Base-by-base conservation (phyloP, 176 grass and related monocot species). In the Oryza meridionalis region DNA sequence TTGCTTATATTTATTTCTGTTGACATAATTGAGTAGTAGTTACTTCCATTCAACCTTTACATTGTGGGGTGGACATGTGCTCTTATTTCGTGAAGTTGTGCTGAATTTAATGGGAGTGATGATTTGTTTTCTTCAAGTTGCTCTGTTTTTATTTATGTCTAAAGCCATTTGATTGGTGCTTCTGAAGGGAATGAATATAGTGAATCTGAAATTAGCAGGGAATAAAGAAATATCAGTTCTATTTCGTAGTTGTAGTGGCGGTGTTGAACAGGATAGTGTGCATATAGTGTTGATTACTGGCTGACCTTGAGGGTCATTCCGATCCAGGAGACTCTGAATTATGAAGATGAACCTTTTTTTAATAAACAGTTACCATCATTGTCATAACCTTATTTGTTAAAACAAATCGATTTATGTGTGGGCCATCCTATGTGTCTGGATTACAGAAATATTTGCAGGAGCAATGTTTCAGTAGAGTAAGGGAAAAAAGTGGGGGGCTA, bases 1-100 rank as follows among this genome's bases (percentile, higher is more conserved):
- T 25, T 89, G 45, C 16, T 77, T 77, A 72, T 47, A 58, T 71
- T 51, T 76, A 35, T 59, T 61, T 86, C 62, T 2, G 45, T 77
- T 37, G 33, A 49, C 25, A 21, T 53, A 46, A 70, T 38, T 81
- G 13, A 76, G 76, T 11, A 64, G 31, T 76, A 17, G 29, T 53
- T 17, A n/a, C 7, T 71, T 89, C 35, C 22, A 6, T 68, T 44
- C 35, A 68, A 50, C 49, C 46, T 64, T 89, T 25, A 9, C 5
- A 37, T 77, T 70, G n/a, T 69, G 26, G 16, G 46, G 6, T 3
- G 64, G 42, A 13, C 42, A 65, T 45, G 40, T 31, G 17, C 31
- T 2, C 2, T 24, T 62, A n/a, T 24, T 24, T 19, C 21, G 53
- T 9, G 7, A 43, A 43, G 9, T 43, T 10, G 9, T 68, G 10